These are phyloP conservation scores for Oryza brachyantha DNA, from an alignment of 176 grass and related monocot species.

Conservation along the genomic window DNA sequence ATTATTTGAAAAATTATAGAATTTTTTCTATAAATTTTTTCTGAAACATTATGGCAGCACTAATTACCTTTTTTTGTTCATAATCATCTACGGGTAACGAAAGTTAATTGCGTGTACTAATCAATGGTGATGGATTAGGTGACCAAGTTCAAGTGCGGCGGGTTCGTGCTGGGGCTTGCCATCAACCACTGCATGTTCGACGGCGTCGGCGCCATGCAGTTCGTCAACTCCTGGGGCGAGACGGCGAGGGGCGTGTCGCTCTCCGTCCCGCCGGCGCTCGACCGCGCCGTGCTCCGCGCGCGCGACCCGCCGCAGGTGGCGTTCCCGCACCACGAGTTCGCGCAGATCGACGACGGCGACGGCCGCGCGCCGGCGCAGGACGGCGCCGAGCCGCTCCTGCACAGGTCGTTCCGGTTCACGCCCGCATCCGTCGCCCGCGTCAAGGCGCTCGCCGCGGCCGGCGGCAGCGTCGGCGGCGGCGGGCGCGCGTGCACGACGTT, in stretches of 20 bases:
- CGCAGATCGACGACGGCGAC: slow-evolving; percentile 34
- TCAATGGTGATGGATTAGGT: slow-evolving; percentile 28
- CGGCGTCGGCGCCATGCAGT: slow-evolving; percentile 78
- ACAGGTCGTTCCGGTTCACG: slow-evolving; percentile 67
- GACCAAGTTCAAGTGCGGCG: slow-evolving; percentile 74
- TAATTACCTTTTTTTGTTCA: neutral
- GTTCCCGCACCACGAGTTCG: slow-evolving; percentile 68
- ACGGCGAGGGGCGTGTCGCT: slow-evolving; percentile 45
- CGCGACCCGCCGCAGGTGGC: slow-evolving; percentile 46
- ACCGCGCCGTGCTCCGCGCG: slow-evolving; percentile 51
- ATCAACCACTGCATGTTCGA: slow-evolving; percentile 96
- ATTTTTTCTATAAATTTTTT: too few species aligned
- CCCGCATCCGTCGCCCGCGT: slow-evolving; percentile 37
- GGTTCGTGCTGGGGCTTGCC: slow-evolving; percentile 61
- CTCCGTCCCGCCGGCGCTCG: slow-evolving; percentile 38
- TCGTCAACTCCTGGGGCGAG: slow-evolving; percentile 82
- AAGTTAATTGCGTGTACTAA: neutral
- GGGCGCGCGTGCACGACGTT: slow-evolving; percentile 49
- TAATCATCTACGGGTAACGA: neutral
- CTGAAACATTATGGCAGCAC: too few species aligned
- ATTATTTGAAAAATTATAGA: too few species aligned
- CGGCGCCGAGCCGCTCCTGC: slow-evolving; percentile 35
- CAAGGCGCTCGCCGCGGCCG: slow-evolving; percentile 37
- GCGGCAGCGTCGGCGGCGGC: neutral
- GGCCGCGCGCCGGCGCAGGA: neutral